Evolutionary conservation across 2,329 filamentous ascomycete species (phyloP).

Genomic region (Dothidotthia symphoricarpi): DNA sequence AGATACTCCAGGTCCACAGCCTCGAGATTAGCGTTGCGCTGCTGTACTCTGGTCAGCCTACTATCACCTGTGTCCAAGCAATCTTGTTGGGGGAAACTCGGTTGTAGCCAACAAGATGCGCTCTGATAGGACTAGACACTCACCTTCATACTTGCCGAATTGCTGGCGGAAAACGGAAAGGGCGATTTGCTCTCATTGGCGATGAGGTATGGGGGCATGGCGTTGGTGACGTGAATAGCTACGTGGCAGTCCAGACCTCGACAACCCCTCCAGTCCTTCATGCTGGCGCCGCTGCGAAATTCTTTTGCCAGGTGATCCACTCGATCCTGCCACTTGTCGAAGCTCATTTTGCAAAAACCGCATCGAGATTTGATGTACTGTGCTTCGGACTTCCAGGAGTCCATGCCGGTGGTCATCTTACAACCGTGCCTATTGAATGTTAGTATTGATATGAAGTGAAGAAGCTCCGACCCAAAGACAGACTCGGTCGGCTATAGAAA

Average conservation of each 20-base stretch:
- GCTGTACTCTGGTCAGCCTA: conserved; percentile 18
- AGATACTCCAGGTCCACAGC: conserved; percentile 29
- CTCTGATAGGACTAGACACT: conserved; percentile 5
- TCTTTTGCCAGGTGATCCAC: conserved; percentile 56
- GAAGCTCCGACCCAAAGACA: too few relatives aligned
- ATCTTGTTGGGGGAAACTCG: background rate
- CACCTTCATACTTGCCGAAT: conserved; percentile 34
- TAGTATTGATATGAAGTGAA: background rate
- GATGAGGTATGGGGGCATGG: conserved; percentile 54
- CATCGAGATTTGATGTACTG: conserved; percentile 56
- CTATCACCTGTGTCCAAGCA: too few relatives aligned
- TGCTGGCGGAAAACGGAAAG: conserved; percentile 50
- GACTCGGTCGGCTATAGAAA: background rate
- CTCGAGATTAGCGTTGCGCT: conserved; percentile 13
- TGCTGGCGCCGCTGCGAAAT: conserved; percentile 54
- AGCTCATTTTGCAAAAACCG: conserved; percentile 52
- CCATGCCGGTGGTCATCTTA: conserved; percentile 61
- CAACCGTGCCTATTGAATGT: conserved; percentile 47
- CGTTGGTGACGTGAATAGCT: conserved; percentile 50
- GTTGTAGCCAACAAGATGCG: too few relatives aligned
- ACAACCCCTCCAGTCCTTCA: conserved; percentile 57
- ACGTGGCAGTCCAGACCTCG: conserved; percentile 52
- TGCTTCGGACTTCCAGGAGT: conserved; percentile 62
- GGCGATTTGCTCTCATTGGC: conserved; percentile 48
- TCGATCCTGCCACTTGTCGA: conserved; percentile 53